Base-by-base conservation (phyloP, 306 rosid genomes). In the Rosa rugosa region DNA sequence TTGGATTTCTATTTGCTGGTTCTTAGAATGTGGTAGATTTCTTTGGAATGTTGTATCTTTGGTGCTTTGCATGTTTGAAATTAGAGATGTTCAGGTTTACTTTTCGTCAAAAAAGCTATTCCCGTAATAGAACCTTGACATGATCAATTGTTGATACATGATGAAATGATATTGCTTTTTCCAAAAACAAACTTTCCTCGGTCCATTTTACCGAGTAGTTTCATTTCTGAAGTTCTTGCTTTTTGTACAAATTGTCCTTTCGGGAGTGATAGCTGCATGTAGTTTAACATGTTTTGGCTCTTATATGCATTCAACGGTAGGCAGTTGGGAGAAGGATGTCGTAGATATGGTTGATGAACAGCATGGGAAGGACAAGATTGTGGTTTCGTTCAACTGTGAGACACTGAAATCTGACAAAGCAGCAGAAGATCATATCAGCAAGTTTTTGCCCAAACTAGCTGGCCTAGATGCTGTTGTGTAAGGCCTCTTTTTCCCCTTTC, bases 291-390 rank as follows among this genome's bases (percentile, higher is more conserved):
- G 53, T 47, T 76, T n/a, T 64, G 53, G 69, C 34, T 67, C 59
- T 60, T 82, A 72, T 54, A 85, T 23, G 63, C 67, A 17, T 64
- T 82, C 40, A 44, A 68, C 70, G 80, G 82, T 76, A 59, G 86
- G 78, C 89, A 94, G 98, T 72, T 94, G 98, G 97, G 98, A 92
- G 57, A 86, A 88, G 71, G 94, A 94, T 77, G 83, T 92, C 75
- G 85, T 85, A 16, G 89, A 89, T 69, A 80, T 95, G 92, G 85
- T 95, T 80, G 91, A 88, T 79, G 85, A 84, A 57, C 89, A 82
- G 79, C 89, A 90, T 79, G 92, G 88, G 67, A 89, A 86, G 86
- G 82, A 85, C 79, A 87, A 82, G 85, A 80, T 91, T 25, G 20
- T 36, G 25, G 85, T 95, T 70, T 89, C 93, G 18, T 93, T 93